Conservation (phyloP, 2,329 filamentous ascomycete genomes). For the Remersonia thermophila region DNA sequence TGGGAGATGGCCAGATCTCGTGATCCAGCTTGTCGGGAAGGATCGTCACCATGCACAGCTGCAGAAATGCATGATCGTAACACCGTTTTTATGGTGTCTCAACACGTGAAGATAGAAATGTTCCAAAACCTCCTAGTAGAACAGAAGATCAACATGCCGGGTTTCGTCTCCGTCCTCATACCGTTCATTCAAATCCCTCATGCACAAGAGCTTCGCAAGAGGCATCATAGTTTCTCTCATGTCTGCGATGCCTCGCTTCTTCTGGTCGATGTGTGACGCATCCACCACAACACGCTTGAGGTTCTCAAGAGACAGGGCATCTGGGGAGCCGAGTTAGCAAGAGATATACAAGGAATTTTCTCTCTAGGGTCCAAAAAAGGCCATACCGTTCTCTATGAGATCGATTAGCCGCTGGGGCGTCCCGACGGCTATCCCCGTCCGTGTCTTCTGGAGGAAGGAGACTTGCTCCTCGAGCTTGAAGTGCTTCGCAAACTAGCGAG, state of each 20-base stretch:
- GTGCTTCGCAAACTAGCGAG: slow-evolving; percentile 95
- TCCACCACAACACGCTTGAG: slow-evolving; percentile 77
- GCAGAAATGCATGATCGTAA: too few species aligned
- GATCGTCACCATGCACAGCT: too few species aligned
- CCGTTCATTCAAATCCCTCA: slow-evolving; percentile 56
- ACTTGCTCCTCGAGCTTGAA: slow-evolving; percentile 88
- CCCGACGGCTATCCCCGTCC: slow-evolving; percentile 78
- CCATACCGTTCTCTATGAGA: slow-evolving; percentile 64
- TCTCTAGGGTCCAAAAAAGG: slow-evolving; percentile 73
- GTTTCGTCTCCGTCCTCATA: slow-evolving; percentile 45
- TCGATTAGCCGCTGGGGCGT: slow-evolving; percentile 76
- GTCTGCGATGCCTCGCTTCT: slow-evolving; percentile 86
- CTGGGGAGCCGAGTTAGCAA: slow-evolving; percentile 24
- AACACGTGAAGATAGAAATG: too few species aligned
- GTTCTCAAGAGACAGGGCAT: slow-evolving; percentile 56
- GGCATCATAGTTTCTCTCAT: slow-evolving; percentile 88
- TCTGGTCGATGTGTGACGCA: slow-evolving; percentile 84
- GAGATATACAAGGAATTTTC: slow-evolving; percentile 44
- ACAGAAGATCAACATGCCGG: slow-evolving; percentile 48
- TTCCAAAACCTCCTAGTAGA: slow-evolving; percentile 35
- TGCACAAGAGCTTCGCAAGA: slow-evolving; percentile 60
- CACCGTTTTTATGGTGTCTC: slow-evolving; percentile 6
- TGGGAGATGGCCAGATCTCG: too few species aligned
- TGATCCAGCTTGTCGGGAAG: too few species aligned
- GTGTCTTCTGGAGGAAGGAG: slow-evolving; percentile 54